A percentile compares a stretch with the other conserved stretches of the same genome.
Conservation (phyloP, 768 basidiomycete species). For the Calocybe cyanea region DNA sequence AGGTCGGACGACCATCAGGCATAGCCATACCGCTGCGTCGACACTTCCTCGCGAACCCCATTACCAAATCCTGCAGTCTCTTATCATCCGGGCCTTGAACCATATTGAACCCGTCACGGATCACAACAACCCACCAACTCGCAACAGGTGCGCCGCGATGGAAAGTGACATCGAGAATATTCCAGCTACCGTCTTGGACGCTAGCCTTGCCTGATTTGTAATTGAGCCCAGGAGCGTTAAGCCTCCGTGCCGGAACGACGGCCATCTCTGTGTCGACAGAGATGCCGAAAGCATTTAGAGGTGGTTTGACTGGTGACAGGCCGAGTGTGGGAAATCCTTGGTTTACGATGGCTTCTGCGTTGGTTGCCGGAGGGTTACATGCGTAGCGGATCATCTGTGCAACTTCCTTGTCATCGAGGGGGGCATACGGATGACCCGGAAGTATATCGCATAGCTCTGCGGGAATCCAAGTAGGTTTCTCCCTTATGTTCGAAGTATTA, state of each 20-base stretch:
- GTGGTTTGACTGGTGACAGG: conserved; percentile 31
- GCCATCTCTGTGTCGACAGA: conserved; percentile 55
- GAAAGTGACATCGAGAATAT: conserved; percentile 70
- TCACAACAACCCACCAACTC: conserved; percentile 66
- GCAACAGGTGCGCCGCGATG: conserved; percentile 46
- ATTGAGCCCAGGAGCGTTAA: conserved; percentile 52
- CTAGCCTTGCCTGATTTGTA: conserved; percentile 47
- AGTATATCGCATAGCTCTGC: conserved; percentile 70
- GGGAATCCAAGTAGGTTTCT: conserved; percentile 41
- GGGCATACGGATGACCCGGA: conserved; percentile 56
- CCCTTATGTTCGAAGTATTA: conserved; percentile 35
- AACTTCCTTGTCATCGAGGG: conserved; percentile 58
- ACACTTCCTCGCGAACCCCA: conserved; percentile 55
- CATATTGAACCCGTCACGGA: conserved; percentile 43
- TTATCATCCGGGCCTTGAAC: conserved; percentile 42
- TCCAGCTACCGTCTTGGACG: conserved; percentile 68
- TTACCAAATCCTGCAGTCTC: conserved; percentile 37
- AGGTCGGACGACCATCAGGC: conserved; percentile 29
- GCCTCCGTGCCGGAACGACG: conserved; percentile 59
- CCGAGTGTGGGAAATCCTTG: conserved; percentile 59
- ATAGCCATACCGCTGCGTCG: conserved; percentile 54
- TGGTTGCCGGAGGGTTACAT: conserved; percentile 57
- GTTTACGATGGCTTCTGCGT: conserved; percentile 53
- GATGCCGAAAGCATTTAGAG: conserved; percentile 55
- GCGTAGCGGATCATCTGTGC: conserved; percentile 69